Conservation (phyloP, 148 eudicot species). For the Persicaria maculosa region DNA sequence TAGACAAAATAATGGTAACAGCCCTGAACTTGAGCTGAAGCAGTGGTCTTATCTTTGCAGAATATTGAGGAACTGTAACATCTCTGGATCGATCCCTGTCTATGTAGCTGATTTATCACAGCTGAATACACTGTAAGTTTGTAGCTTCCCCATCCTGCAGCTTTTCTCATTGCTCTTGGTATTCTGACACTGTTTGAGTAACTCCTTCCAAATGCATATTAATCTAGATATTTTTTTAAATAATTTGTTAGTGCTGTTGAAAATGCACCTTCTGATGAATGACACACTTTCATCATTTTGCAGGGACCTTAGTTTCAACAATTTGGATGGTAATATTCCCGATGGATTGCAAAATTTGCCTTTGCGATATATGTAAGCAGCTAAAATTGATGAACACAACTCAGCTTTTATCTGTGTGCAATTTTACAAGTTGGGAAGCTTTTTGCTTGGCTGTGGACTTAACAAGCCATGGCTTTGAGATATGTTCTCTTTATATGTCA, state of each 20-base stretch:
- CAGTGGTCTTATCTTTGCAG: conserved; percentile 28
- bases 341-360: conserved; percentile 8
- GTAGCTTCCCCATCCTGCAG: not conserved
- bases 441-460: not conserved
- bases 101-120: conserved; percentile 20
- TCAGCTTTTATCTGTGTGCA: not conserved
- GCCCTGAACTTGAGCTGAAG: not conserved
- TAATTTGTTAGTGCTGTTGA: not conserved
- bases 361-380: conserved; percentile 33
- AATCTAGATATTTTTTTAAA: not conserved
- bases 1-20: not conserved
- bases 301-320: conserved; percentile 65
- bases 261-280: not conserved
- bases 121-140: not conserved
- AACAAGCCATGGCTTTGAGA: not conserved
- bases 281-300: conserved; percentile 4
- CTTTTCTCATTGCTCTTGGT: not conserved
- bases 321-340: conserved; percentile 39
- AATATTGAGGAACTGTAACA: conserved; percentile 64
- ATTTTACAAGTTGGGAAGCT: not conserved
- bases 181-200: not conserved
- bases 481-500: not conserved
- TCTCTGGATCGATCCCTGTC: conserved; percentile 56
- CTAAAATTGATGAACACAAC: not conserved
- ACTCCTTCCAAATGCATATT: conserved; percentile 1